A percentile compares a stretch with the other conserved stretches of the same genome.
These are phyloP conservation scores for Candida neerlandica DNA, from an alignment of 1,139 yeast species.

Conservation along the genomic window DNA sequence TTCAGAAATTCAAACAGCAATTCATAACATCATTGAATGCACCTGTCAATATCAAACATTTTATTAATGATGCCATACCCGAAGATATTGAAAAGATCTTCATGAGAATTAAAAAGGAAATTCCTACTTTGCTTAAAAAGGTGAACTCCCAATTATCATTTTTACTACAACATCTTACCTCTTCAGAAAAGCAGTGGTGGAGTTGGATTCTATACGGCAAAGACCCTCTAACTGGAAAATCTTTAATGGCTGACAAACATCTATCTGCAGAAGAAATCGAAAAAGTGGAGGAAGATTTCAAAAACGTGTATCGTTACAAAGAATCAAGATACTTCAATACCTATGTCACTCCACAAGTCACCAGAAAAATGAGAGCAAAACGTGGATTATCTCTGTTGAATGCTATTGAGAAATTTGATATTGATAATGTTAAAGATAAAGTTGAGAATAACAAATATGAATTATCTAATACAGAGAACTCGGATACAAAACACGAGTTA, in stretches of 20 bases:
- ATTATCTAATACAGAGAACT: slow-evolving; percentile 13
- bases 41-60: slow-evolving; percentile 36
- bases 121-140: slow-evolving; percentile 22
- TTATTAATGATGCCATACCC: slow-evolving; percentile 36
- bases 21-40: slow-evolving; percentile 29
- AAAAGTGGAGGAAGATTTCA: slow-evolving; percentile 19
- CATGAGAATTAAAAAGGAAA: slow-evolving; percentile 29
- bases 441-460: slow-evolving; percentile 13
- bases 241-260: slow-evolving; percentile 28
- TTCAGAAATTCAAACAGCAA: slow-evolving; percentile 24
- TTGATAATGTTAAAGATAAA: slow-evolving; percentile 11
- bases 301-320: slow-evolving; percentile 28
- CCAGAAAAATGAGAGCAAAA: slow-evolving; percentile 41
- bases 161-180: slow-evolving; percentile 29
- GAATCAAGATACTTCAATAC: slow-evolving; percentile 43
- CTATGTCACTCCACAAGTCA: slow-evolving; percentile 47
- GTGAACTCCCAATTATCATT: slow-evolving; percentile 31
- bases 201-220: slow-evolving; percentile 45
- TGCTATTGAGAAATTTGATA: slow-evolving; percentile 8
- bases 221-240: slow-evolving; percentile 34
- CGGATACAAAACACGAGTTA: slow-evolving; percentile 16
- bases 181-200: slow-evolving; percentile 44
- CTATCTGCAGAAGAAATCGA: slow-evolving; percentile 27
- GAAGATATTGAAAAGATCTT: slow-evolving; percentile 28
- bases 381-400: slow-evolving; percentile 32